A percentile compares a stretch with the other conserved stretches of the same genome.
Conservation (phyloP, 371 early-diverging fungal genomes). For the Mucor irregularis region DNA sequence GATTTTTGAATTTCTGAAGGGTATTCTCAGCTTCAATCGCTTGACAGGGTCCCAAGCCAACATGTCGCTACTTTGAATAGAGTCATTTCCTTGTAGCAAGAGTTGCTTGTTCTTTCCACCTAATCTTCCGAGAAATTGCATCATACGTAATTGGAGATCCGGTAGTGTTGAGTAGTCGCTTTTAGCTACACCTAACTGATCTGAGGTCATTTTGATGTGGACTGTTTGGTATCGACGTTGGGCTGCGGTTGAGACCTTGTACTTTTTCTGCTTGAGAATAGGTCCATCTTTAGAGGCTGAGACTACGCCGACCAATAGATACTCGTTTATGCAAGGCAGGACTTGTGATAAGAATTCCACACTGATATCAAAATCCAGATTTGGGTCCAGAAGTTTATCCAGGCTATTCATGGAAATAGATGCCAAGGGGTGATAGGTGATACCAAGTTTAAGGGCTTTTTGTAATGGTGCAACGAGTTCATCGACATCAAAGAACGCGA, state of each 20-base stretch:
- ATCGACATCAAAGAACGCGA: slow-evolving; percentile 54
- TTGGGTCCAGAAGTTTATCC: slow-evolving; percentile 53
- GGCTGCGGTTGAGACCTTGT: slow-evolving; percentile 13
- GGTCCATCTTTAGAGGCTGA: not conserved
- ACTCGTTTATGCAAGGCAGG: slow-evolving; percentile 69
- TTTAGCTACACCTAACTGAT: slow-evolving; percentile 18
- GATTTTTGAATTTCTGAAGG: slow-evolving; percentile 67
- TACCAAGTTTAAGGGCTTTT: slow-evolving; percentile 66
- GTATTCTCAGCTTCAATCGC: slow-evolving; percentile 56
- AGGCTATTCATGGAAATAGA: slow-evolving; percentile 63
- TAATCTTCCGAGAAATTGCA: slow-evolving; percentile 67
- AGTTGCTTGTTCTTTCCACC: slow-evolving; percentile 64
- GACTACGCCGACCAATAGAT: slow-evolving; percentile 56
- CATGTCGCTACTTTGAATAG: slow-evolving; percentile 18
- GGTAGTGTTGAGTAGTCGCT: slow-evolving; percentile 20
- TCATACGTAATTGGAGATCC: slow-evolving; percentile 62
- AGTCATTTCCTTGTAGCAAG: slow-evolving; percentile 18
- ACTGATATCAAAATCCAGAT: slow-evolving; percentile 22
- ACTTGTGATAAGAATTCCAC: slow-evolving; percentile 30
- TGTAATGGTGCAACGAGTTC: slow-evolving; percentile 59
- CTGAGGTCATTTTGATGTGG: slow-evolving; percentile 10
- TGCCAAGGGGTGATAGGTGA: slow-evolving; percentile 70
- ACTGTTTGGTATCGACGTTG: slow-evolving; percentile 14
- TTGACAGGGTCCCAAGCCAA: slow-evolving; percentile 65
- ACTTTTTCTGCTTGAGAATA: slow-evolving; percentile 6